Percentiles rank a stretch among this genome's conserved stretches.
Evolutionary conservation across 2,329 filamentous ascomycete genomes (phyloP).

Genomic region (Boeremia lycopersici): DNA sequence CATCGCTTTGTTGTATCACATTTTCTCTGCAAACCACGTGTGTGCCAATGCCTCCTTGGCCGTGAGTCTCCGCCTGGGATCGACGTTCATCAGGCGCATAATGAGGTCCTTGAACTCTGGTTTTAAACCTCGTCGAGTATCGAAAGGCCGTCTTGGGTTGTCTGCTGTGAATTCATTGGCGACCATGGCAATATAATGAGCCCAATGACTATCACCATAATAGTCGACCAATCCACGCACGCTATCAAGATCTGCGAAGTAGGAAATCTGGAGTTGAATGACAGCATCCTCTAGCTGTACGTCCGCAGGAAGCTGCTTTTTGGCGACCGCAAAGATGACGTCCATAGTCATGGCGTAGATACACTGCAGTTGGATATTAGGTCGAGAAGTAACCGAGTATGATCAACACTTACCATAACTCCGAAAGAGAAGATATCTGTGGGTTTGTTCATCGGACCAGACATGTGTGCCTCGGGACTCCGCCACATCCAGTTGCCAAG

Average conservation of each 20-base stretch:
- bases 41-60: slow-evolving; percentile 24
- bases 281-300: background rate
- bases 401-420: slow-evolving; percentile 46
- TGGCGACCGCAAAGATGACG: background rate
- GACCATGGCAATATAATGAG: slow-evolving; percentile 39
- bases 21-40: slow-evolving; percentile 19
- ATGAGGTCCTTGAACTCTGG: slow-evolving; percentile 23
- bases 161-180: slow-evolving; percentile 49
- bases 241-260: slow-evolving; percentile 53
- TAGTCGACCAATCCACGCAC: background rate
- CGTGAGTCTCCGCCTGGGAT: slow-evolving; percentile 20
- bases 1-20: background rate
- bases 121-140: slow-evolving; percentile 9
- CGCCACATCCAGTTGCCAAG: slow-evolving; percentile 55
- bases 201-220: slow-evolving; percentile 38
- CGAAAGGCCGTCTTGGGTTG: slow-evolving; percentile 51
- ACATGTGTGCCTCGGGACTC: slow-evolving; percentile 54
- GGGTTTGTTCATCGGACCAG: slow-evolving; percentile 46
- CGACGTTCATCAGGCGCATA: slow-evolving; percentile 21
- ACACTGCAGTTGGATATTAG: background rate
- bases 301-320: background rate
- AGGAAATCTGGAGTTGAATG: slow-evolving; percentile 55
- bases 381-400: background rate
- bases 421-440: slow-evolving; percentile 55
- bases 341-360: background rate